A percentile compares a stretch with the other conserved stretches of the same genome.
Evolutionary conservation across 2,329 filamentous ascomycete species (phyloP).

Genomic region (Ophiostoma perfectum): DNA sequence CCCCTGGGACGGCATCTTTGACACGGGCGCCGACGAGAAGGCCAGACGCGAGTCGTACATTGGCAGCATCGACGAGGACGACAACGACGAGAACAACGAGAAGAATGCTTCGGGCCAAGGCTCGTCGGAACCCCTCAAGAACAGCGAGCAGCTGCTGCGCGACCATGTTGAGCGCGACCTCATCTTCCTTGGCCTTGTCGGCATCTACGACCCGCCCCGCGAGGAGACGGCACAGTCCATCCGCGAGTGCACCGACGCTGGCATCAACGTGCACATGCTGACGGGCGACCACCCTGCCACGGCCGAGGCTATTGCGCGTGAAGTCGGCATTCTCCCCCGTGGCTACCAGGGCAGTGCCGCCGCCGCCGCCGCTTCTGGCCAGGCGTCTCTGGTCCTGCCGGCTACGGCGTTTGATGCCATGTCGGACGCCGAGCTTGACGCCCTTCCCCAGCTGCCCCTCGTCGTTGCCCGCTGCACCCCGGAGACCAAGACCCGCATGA

Average conservation of each 20-base stretch:
- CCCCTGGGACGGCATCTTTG: conserved; percentile 48
- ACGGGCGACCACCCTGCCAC: conserved; percentile 78
- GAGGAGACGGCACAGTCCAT: conserved; percentile 72
- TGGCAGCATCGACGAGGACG: conserved; percentile 27
- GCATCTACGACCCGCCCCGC: conserved; percentile 81
- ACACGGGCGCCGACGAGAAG: conserved; percentile 27
- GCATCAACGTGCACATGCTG: conserved; percentile 77
- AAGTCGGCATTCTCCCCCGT: conserved; percentile 69
- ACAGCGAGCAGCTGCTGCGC: conserved; percentile 49
- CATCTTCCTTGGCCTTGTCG: conserved; percentile 72
- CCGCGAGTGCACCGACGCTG: conserved; percentile 62
- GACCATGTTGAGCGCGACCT: conserved; percentile 61
- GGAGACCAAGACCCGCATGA: conserved; percentile 85
- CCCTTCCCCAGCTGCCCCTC: conserved; percentile 66
- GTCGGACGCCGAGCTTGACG: conserved; percentile 68
- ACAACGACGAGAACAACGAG: conserved; percentile 9
- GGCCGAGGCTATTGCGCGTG: conserved; percentile 68
- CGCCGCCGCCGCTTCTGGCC: conserved; percentile 50
- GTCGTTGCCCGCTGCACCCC: conserved; percentile 82
- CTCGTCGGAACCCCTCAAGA: conserved; percentile 41
- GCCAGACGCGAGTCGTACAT: conserved; percentile 8
- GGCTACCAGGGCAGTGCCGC: conserved; percentile 51
- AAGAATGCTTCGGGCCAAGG: neutral
- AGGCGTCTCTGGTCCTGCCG: conserved; percentile 64
- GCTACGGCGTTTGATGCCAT: conserved; percentile 75